Evolutionary conservation across 2,329 filamentous ascomycete species (phyloP), one percentile per base, ranked within the genome.

Genomic region (Aphanocladium album): DNA sequence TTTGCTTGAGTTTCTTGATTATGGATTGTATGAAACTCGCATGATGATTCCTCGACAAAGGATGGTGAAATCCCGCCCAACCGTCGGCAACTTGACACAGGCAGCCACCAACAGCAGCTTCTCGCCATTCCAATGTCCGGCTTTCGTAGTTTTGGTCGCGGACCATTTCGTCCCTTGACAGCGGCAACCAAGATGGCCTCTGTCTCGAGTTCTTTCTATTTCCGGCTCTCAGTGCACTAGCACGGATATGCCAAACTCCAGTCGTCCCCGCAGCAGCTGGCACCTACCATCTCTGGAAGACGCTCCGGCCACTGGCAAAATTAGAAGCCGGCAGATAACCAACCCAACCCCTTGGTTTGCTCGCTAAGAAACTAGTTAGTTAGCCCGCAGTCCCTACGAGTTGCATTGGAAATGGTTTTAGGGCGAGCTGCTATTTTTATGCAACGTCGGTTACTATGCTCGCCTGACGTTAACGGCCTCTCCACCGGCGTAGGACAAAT

Each of bases 211-310:
- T 45, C 30, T 45, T 35, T 43, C 51, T 3, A 27, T 41, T 35
- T 30, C 39, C 19, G 19, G 23, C 39, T 33, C n/a, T 35, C n/a
- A 27, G 23, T n/a, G 23, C 53, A 30, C 53, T 33, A 55, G 25
- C 27, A 19, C 21, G 14, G 52, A 4, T 39, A 35, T 16, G 25
- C 51, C 41, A 35, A 39, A 39, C 17, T 21, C 39, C 17, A 46
- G 39, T 55, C 53, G 19, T 46, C 52, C n/a, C 52, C 39, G 53
- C 53, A 45, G 4, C 53, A 35, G 53, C 45, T 58, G 43, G 45
- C 46, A 58, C 55, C 55, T 58, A 58, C 46, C 55, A 23, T 58
- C 45, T 58, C 8, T 41, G 55, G 55, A 41, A 25, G 55, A 50
- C n/a, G 35, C 46, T 30, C 55, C 55, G 55, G 23, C 33, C 21